Evolutionary conservation across 1,284 basidiomycete species (phyloP).

Genomic region (Spongispora temasekensis): DNA sequence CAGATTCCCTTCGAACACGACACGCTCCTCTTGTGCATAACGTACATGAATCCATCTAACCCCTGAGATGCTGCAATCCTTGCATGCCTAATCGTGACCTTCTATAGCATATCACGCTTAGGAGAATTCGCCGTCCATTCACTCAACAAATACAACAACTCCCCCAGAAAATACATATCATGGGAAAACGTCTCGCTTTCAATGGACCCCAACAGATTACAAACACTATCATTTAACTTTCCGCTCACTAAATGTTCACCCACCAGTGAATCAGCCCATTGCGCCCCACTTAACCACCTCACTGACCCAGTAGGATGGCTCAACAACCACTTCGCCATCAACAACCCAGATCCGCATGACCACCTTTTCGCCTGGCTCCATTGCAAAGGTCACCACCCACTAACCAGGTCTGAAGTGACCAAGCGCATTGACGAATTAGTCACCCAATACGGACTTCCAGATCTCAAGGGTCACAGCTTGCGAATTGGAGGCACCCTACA

Average conservation of each 20-base stretch:
- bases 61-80: constrained; percentile 36
- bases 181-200: neutral
- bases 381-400: neutral
- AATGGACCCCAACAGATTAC: neutral
- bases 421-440: neutral
- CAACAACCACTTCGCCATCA: neutral
- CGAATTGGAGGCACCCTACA: neutral
- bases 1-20: neutral
- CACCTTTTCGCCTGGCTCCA: neutral
- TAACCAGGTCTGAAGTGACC: neutral
- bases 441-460: neutral
- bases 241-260: neutral
- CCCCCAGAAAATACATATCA: neutral
- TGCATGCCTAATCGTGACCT: constrained; percentile 37
- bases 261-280: neutral
- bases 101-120: constrained; percentile 32
- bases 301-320: neutral
- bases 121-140: constrained; percentile 16
- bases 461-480: neutral
- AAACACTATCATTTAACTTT: neutral
- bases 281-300: neutral
- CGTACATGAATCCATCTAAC: constrained; percentile 5
- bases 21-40: constrained; percentile 6
- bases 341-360: neutral
- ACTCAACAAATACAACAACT: neutral